Base-by-base conservation (phyloP, 192 early-diverging fungal genomes). In the Blastocladiella britannica region DNA sequence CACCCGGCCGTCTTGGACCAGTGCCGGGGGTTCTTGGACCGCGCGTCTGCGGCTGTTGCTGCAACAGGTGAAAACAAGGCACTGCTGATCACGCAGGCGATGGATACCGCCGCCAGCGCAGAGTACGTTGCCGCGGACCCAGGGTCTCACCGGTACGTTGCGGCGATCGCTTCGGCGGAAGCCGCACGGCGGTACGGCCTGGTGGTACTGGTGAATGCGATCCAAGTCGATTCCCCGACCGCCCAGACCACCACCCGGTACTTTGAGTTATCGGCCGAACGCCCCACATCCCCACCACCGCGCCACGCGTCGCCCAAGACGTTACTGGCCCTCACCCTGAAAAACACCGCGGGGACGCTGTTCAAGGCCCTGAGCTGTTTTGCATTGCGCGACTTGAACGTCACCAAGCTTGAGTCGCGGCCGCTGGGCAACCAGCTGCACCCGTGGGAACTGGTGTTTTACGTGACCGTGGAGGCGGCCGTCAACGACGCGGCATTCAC, bases 361-460 rank as follows among this genome's bases (percentile, higher is more conserved):
- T 59, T 53, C 28, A 59, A 59, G 51, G 53, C 51, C 8, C 51
- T 59, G 52, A 15, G 25, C 20, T 59, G 58, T 5, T 59, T 59
- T 59, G 58, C 58, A 0, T n/a, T 59, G 51, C 58, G 58, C 53
- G 58, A 59, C 52, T 28, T 59, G 23, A 59, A 59, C 52, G 58
- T 59, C 26, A 53, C 52, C 25, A 59, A 59, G 29, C n/a, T 59
- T 9, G 58, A 59, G 27, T 53, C 58, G 20, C 52, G 58, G 1
- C 58, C 58, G 1, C 51, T 26, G 7, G 47, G 52, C 27, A 25
- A 47, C 7, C 29, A 51, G 3, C 37, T 47, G 37, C 37, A 47
- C 15, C 37, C 37, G 9, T 47, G 37, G 37, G 37, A 47, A 4
- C 37, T 47, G 37, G n/a, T 47, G 2, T 47, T 47, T 20, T 47